phyloP scores from a whole-genome alignment of 2,329 filamentous ascomycete species.

The Epichloe glyceriae region DNA sequence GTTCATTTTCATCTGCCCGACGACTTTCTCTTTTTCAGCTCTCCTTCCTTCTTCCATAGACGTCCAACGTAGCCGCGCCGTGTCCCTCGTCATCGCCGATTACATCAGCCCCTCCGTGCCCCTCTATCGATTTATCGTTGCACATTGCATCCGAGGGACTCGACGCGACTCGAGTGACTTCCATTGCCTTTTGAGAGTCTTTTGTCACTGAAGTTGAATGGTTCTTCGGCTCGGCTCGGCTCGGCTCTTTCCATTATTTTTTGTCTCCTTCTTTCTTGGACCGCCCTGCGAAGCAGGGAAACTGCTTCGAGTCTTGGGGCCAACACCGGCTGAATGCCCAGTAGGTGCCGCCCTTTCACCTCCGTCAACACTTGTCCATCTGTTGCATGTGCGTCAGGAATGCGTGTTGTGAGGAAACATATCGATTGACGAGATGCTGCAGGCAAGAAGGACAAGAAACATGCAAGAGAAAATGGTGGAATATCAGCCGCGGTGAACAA shows the following conservation, averaged over 20 bases:
- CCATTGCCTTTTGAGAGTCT: background rate
- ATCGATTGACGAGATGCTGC: background rate
- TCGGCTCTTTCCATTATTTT: background rate
- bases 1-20: background rate
- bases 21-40: background rate
- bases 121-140: constrained; percentile 4
- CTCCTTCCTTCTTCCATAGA: background rate
- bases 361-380: background rate
- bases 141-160: background rate
- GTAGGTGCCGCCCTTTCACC: constrained; percentile 14
- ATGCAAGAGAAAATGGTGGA: constrained; percentile 40
- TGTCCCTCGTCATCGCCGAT: constrained; percentile 1
- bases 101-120: constrained; percentile 6
- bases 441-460: constrained; percentile 38
- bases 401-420: background rate
- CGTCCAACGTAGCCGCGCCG: constrained; percentile 1
- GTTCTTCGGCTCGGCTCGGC: background rate
- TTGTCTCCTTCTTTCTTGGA: constrained; percentile 5
- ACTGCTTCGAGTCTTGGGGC: constrained; percentile 17
- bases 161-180: constrained; percentile 1
- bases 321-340: constrained; percentile 24
- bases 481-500: constrained; percentile 41
- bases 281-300: constrained; percentile 17
- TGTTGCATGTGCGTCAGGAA: background rate
- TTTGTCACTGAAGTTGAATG: background rate